A percentile compares a stretch with the other conserved stretches of the same genome.
phyloP scores from a whole-genome alignment of 1,284 basidiomycete genomes.

The Wolfiporia cocos region DNA sequence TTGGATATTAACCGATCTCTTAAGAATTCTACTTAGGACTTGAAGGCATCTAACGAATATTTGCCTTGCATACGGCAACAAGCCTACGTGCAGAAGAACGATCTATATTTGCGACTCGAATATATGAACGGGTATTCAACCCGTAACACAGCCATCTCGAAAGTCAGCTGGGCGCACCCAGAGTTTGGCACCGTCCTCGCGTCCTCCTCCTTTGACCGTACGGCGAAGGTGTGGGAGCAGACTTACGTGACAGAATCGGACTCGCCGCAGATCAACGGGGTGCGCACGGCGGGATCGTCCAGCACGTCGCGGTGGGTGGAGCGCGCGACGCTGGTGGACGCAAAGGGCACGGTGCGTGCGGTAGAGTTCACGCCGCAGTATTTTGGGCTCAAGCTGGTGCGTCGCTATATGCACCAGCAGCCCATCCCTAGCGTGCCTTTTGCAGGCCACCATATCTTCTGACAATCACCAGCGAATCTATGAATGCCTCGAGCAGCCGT shows the following conservation, averaged over 20 bases:
- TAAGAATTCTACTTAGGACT: too few relatives aligned
- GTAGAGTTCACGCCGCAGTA: constrained; percentile 85
- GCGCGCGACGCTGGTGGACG: constrained; percentile 71
- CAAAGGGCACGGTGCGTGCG: constrained; percentile 76
- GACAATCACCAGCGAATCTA: constrained; percentile 86
- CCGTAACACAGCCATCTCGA: constrained; percentile 81
- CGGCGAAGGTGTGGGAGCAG: constrained; percentile 89
- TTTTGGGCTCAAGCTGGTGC: constrained; percentile 81
- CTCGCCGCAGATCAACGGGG: constrained; percentile 27
- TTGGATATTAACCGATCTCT: too few relatives aligned
- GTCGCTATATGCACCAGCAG: too few relatives aligned
- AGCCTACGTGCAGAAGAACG: too few relatives aligned
- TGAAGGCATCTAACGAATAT: too few relatives aligned
- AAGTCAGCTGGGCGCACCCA: constrained; percentile 85
- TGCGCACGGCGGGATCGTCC: constrained; percentile 18
- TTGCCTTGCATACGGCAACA: too few relatives aligned
- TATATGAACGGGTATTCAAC: too few relatives aligned
- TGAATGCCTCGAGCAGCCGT: constrained; percentile 83
- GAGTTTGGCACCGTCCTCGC: constrained; percentile 84
- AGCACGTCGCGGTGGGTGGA: constrained; percentile 62
- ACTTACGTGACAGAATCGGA: constrained; percentile 32
- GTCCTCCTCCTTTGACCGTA: constrained; percentile 82
- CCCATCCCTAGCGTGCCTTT: too few relatives aligned
- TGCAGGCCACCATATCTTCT: constrained; percentile 78
- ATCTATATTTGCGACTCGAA: too few relatives aligned